These are phyloP conservation scores for Scheffersomyces parashehatae DNA, from an alignment of 1,139 yeast genomes.

Conservation along the genomic window DNA sequence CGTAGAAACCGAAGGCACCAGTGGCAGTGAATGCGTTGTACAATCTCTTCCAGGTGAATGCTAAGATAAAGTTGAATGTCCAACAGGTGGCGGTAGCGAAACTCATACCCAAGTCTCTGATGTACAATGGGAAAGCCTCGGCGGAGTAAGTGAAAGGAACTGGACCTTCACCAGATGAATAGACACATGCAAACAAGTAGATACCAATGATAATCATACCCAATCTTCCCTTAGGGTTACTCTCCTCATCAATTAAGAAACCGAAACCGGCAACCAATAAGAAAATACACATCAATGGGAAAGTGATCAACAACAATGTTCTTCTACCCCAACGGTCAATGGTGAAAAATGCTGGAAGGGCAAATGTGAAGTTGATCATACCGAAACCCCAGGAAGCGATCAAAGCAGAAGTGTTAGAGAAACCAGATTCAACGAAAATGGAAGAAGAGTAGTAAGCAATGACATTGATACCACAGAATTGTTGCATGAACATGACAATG, in stretches of 20 bases:
- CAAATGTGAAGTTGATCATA: conserved; percentile 75
- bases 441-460: conserved; percentile 81
- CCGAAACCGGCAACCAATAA: conserved; percentile 75
- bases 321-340: conserved; percentile 83
- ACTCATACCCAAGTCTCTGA: conserved; percentile 85
- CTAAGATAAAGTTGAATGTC: conserved; percentile 80
- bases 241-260: conserved; percentile 57
- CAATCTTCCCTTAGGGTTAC: conserved; percentile 51
- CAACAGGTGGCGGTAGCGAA: conserved; percentile 83
- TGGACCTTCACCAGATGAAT: conserved; percentile 88
- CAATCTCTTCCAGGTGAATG: conserved; percentile 82
- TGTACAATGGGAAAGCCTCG: conserved; percentile 81
- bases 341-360: conserved; percentile 80
- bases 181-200: conserved; percentile 70
- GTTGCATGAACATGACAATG: conserved; percentile 88
- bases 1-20: conserved; percentile 89
- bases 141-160: conserved; percentile 91
- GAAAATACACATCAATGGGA: conserved; percentile 73
- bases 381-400: conserved; percentile 89
- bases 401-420: conserved; percentile 60
- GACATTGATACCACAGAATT: conserved; percentile 88
- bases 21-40: conserved; percentile 65
- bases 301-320: conserved; percentile 64
- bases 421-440: conserved; percentile 69
- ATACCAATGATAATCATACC: conserved; percentile 72